These are phyloP conservation scores for Torulaspora gathmanii DNA, from an alignment of 805 yeast species.

Conservation along the genomic window DNA sequence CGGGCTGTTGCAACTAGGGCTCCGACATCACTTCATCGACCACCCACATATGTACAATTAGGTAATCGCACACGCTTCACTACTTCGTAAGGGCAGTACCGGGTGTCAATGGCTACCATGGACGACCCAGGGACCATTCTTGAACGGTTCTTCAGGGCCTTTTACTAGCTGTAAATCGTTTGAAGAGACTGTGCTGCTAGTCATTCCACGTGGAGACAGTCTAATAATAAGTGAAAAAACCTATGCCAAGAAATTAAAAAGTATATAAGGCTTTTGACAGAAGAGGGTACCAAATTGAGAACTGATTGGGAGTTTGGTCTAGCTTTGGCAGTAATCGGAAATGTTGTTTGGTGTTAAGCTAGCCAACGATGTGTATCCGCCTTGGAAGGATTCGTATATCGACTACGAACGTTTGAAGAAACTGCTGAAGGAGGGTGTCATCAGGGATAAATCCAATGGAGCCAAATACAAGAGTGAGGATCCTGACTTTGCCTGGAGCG, in stretches of 20 bases:
- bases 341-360: slow-evolving; percentile 88
- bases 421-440: slow-evolving; percentile 62
- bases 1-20: slow-evolving; percentile 43
- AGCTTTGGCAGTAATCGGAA: background rate
- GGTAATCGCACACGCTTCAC: background rate
- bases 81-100: background rate
- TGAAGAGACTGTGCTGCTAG: background rate
- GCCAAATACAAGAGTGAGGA: slow-evolving; percentile 13
- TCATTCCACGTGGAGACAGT: slow-evolving; percentile 3
- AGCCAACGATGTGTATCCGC: slow-evolving; percentile 73
- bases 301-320: background rate
- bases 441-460: slow-evolving; percentile 24
- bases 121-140: background rate
- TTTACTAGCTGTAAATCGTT: background rate
- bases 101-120: background rate
- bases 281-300: background rate
- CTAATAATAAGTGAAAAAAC: background rate
- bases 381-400: slow-evolving; percentile 78
- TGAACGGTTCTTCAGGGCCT: background rate
- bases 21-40: background rate
- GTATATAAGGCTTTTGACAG: background rate
- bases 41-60: background rate
- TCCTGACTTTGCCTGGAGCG: slow-evolving; percentile 51
- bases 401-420: slow-evolving; percentile 62
- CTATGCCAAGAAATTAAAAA: slow-evolving; percentile 1